phyloP scores from a whole-genome alignment of 805 yeast genomes.

The Vanderwaltozyma yarrowii region DNA sequence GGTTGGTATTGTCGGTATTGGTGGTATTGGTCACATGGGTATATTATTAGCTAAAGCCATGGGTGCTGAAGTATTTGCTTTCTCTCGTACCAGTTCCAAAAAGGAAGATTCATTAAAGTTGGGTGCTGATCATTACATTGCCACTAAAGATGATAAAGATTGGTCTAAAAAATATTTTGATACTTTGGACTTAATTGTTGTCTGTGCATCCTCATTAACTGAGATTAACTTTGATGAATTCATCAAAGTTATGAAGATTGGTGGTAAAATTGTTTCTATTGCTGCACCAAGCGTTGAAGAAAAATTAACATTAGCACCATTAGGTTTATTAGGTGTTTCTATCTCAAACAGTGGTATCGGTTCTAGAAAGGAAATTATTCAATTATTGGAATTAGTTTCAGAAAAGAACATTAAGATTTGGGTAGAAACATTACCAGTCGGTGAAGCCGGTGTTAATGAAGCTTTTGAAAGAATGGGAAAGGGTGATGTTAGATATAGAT shows the following conservation, averaged over 20 bases:
- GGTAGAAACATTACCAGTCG: conserved; percentile 42
- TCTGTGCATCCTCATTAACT: conserved; percentile 37
- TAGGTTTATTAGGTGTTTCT: conserved; percentile 14
- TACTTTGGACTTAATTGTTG: conserved; percentile 37
- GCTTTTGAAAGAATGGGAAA: conserved; percentile 39
- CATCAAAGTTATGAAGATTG: conserved; percentile 20
- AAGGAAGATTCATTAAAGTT: conserved; percentile 38
- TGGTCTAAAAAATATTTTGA: conserved; percentile 31
- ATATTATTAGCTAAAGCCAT: conserved; percentile 46
- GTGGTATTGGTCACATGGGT: conserved; percentile 51
- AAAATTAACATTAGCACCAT: conserved; percentile 8
- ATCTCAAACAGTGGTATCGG: conserved; percentile 34
- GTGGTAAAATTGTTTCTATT: conserved; percentile 30
- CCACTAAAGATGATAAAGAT: conserved; percentile 40
- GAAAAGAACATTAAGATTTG: conserved; percentile 38
- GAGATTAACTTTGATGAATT: conserved; percentile 31
- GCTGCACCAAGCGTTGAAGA: conserved; percentile 14
- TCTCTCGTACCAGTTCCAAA: conserved; percentile 42
- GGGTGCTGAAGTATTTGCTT: conserved; percentile 50
- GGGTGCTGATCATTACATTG: conserved; percentile 46
- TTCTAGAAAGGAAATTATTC: conserved; percentile 35
- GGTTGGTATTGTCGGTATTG: conserved; percentile 47
- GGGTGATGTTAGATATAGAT: conserved; percentile 46
- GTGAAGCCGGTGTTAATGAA: conserved; percentile 32
- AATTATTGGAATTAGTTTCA: conserved; percentile 40